These are phyloP conservation scores for Phytophthora cryptogea DNA, from an alignment of 352 stramenopile species.

Conservation along the genomic window DNA sequence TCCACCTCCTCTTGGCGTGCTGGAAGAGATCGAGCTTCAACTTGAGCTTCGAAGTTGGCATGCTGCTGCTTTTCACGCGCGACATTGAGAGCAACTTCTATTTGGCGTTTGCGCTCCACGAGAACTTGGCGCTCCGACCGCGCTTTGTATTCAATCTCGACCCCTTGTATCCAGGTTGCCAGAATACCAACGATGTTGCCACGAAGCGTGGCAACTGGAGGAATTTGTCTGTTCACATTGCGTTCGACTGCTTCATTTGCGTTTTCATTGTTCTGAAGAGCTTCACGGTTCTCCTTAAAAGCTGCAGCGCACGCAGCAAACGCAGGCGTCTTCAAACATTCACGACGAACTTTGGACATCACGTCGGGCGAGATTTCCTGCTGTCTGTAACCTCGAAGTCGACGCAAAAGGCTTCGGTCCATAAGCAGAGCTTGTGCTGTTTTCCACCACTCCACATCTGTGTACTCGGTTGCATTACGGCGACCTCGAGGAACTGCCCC, in stretches of 20 bases:
- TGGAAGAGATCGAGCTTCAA: slow-evolving; percentile 64
- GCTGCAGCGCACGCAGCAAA: slow-evolving; percentile 39
- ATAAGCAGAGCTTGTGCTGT: slow-evolving; percentile 79
- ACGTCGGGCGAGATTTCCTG: slow-evolving; percentile 61
- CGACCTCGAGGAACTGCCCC: slow-evolving; percentile 58
- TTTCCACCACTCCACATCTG: slow-evolving; percentile 81
- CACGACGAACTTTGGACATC: slow-evolving; percentile 77
- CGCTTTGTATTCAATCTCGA: slow-evolving; percentile 82
- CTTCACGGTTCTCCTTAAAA: slow-evolving; percentile 29
- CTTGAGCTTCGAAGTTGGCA: slow-evolving; percentile 62
- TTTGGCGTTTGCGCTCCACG: slow-evolving; percentile 51
- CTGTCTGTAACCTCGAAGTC: slow-evolving; percentile 57
- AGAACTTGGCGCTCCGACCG: slow-evolving; percentile 56
- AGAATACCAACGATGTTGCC: slow-evolving; percentile 58
- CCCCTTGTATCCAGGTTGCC: slow-evolving; percentile 71
- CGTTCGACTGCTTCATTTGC: slow-evolving; percentile 9
- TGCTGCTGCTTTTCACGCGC: slow-evolving; percentile 45
- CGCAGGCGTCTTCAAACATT: slow-evolving; percentile 58
- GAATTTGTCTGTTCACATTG: slow-evolving; percentile 30
- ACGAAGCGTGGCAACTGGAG: slow-evolving; percentile 38
- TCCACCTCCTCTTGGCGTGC: slow-evolving; percentile 70
- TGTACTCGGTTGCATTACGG: slow-evolving; percentile 67
- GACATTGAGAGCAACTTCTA: slow-evolving; percentile 42
- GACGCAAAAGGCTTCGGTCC: slow-evolving; percentile 69
- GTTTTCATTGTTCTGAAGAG: slow-evolving; percentile 5